Base-by-base conservation (phyloP, 2,329 filamentous ascomycete species). In the Rhinocladiella mackenziei region DNA sequence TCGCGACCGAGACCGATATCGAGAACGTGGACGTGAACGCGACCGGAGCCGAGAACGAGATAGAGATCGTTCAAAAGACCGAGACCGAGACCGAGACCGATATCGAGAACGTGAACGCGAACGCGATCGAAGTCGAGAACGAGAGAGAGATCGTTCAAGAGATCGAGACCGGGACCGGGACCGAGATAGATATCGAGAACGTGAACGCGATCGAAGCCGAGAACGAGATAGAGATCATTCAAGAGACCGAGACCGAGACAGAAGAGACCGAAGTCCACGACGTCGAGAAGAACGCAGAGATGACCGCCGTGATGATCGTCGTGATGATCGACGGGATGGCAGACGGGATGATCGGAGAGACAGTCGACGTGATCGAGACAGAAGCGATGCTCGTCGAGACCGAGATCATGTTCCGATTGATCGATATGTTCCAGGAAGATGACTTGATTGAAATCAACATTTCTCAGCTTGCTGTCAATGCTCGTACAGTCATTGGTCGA, bases 181-280 rank as follows among this genome's bases (percentile, higher is more conserved):
- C 28, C 30, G 48, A n/a, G 54, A 58, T 9, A 42, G 45, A 19
- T 48, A 57, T 13, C 37, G 45, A 4, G 37, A 51, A 13, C 55
- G 63, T 32, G 57, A 60, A 19, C 55, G 62, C 41, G 62, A 62
- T 35, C 48, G 39, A n/a, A 45, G 43, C 17, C 30, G 46, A 11
- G 40, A 44, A 9, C 18, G 49, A 5, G 39, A 43, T 9, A 42
- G 39, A 5, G 50, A n/a, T n/a, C n/a, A n/a, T n/a, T n/a, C n/a
- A n/a, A n/a, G n/a, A n/a, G n/a, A n/a, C n/a, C n/a, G n/a, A n/a
- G n/a, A 53, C n/a, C 33, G 50, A 7, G 43, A 50, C 8, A 42
- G 48, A 13, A 20, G 45, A 22, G 42, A 48, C 15, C 45, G 47
- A 41, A 47, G 47, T 38, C 43, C 43, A n/a, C 36, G 45, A 36